Conservation (phyloP, 148 eudicot genomes). For the Fallopia convolvulus region DNA sequence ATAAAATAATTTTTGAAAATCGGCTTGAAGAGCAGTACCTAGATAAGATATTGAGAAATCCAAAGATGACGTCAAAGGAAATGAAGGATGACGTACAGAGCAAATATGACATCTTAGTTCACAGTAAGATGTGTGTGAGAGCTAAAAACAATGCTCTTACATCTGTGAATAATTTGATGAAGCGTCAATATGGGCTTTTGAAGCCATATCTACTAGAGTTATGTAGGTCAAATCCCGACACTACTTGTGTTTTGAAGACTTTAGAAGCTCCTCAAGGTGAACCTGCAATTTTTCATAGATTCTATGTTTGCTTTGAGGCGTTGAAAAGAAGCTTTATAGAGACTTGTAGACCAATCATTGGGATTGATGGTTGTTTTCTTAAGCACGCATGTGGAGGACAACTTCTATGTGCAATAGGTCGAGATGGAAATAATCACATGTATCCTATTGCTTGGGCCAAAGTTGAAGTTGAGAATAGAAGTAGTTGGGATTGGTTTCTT, state of each 20-base stretch:
- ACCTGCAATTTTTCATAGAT: not conserved
- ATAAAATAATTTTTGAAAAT: not conserved
- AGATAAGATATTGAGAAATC: not conserved
- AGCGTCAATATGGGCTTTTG: not conserved
- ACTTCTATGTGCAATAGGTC: no score
- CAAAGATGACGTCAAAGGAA: not conserved
- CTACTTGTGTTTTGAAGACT: not conserved
- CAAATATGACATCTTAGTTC: not conserved
- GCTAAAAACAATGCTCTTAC: no score
- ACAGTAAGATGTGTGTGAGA: no score
- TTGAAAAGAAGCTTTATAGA: not conserved
- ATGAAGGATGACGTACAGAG: not conserved
- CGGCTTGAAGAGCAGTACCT: not conserved
- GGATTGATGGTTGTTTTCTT: no score
- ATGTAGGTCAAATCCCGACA: not conserved
- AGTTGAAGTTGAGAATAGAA: no score
- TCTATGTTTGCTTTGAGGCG: constrained; percentile 11
- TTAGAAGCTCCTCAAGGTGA: not conserved
- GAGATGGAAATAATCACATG: no score
- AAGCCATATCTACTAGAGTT: not conserved
- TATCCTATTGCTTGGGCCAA: no score
- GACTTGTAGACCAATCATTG: no score
- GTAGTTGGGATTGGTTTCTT: no score
- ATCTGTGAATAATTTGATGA: no score
- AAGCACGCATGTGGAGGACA: no score